A percentile compares a stretch with the other conserved stretches of the same genome.
Conservation (phyloP, 1,139 yeast species). For the Zygosaccharomyces pseudobailii region DNA sequence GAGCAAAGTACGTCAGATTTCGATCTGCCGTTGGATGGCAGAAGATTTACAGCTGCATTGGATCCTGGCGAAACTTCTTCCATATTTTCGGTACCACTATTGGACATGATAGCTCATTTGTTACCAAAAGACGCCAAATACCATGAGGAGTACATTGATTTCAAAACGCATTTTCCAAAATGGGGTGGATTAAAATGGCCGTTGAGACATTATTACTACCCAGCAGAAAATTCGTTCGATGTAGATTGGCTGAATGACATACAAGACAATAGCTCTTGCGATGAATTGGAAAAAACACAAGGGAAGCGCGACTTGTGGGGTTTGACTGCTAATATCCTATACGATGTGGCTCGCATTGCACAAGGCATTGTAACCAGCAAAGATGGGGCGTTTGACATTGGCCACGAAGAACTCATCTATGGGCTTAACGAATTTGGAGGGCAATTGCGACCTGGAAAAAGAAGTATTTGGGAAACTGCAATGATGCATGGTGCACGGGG, state of each 20-base stretch:
- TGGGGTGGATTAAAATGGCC: slow-evolving; percentile 76
- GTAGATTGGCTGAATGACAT: slow-evolving; percentile 59
- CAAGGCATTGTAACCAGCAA: slow-evolving; percentile 30
- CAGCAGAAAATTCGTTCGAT: slow-evolving; percentile 51
- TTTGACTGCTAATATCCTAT: slow-evolving; percentile 77
- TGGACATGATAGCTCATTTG: slow-evolving; percentile 45
- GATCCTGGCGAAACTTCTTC: slow-evolving; percentile 73
- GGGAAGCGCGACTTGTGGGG: slow-evolving; percentile 80
- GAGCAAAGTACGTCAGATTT: slow-evolving; percentile 30
- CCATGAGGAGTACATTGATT: slow-evolving; percentile 36
- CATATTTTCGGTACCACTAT: slow-evolving; percentile 62
- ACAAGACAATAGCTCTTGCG: slow-evolving; percentile 54
- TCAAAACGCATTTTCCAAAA: slow-evolving; percentile 30
- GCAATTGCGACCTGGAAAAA: slow-evolving; percentile 36
- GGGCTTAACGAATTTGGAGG: slow-evolving; percentile 50
- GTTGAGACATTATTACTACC: slow-evolving; percentile 56
- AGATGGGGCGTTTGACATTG: slow-evolving; percentile 33
- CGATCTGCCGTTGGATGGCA: slow-evolving; percentile 32
- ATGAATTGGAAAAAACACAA: slow-evolving; percentile 40
- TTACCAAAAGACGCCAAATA: slow-evolving; percentile 22
- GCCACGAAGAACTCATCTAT: slow-evolving; percentile 64
- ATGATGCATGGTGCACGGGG: slow-evolving; percentile 38
- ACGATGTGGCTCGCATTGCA: slow-evolving; percentile 65
- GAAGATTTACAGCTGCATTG: slow-evolving; percentile 34
- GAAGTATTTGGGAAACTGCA: slow-evolving; percentile 42